These are phyloP conservation scores for Sarocladium brachiariae DNA, from an alignment of 2,329 filamentous ascomycete species.

Conservation along the genomic window DNA sequence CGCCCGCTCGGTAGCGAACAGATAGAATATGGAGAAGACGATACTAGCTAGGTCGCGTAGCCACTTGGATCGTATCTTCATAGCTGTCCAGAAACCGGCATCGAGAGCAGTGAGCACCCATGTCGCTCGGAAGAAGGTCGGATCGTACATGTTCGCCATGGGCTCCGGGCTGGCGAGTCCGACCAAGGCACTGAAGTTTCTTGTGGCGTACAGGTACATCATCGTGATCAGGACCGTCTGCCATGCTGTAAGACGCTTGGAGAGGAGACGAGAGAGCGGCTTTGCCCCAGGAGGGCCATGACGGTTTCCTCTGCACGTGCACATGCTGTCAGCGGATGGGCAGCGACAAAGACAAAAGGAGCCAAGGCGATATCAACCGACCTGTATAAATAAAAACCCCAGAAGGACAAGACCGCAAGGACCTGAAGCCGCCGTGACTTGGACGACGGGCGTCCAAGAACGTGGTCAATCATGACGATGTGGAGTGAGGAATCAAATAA, in stretches of 20 bases:
- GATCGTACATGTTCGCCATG: constrained; percentile 85
- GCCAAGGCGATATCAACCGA: constrained; percentile 28
- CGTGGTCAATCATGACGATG: constrained; percentile 66
- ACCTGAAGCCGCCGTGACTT: constrained; percentile 92
- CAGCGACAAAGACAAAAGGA: background rate
- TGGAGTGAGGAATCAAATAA: too few relatives aligned
- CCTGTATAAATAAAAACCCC: constrained; percentile 78
- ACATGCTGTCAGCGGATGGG: constrained; percentile 14
- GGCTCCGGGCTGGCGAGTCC: constrained; percentile 90
- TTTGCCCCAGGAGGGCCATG: constrained; percentile 80
- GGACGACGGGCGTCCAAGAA: constrained; percentile 81
- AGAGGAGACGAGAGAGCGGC: constrained; percentile 63
- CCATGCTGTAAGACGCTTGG: constrained; percentile 73
- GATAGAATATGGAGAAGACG: constrained; percentile 81
- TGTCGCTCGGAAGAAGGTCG: constrained; percentile 89
- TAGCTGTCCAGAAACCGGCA: constrained; percentile 97
- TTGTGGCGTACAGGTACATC: constrained; percentile 82
- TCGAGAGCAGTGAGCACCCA: constrained; percentile 94
- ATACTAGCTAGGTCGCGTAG: constrained; percentile 76
- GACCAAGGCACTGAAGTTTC: constrained; percentile 89
- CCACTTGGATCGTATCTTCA: constrained; percentile 77
- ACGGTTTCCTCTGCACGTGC: constrained; percentile 73
- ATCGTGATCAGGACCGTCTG: constrained; percentile 83
- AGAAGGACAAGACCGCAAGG: constrained; percentile 83
- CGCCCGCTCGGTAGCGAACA: constrained; percentile 86